Evolutionary conservation across 306 rosid species (phyloP).

Genomic region (Pachyrhizus erosus): DNA sequence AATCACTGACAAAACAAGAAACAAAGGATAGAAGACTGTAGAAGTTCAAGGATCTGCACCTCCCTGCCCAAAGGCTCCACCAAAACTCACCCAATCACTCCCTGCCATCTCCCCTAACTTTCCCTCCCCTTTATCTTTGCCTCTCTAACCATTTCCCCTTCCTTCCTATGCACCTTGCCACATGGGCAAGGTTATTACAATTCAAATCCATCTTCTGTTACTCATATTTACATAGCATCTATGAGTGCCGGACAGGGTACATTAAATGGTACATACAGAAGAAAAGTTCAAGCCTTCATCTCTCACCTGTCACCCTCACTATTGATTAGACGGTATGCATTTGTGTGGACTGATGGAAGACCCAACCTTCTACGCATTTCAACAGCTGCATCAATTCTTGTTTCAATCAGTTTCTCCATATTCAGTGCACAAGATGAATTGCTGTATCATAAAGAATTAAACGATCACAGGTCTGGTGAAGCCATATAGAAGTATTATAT

Average conservation of each 20-base stretch:
- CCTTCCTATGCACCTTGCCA: not conserved
- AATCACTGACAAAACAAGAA: not conserved
- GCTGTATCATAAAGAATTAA: constrained; percentile 50
- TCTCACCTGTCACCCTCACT: constrained; percentile 93
- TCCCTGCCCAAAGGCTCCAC: not conserved
- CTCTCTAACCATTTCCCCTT: constrained; percentile 1
- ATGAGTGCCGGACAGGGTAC: not conserved
- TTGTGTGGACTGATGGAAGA: constrained; percentile 79
- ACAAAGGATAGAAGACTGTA: not conserved
- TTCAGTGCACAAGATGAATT: constrained; percentile 66
- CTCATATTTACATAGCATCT: not conserved
- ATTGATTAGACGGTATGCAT: constrained; percentile 83
- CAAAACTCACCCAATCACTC: not conserved
- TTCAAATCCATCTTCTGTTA: not conserved
- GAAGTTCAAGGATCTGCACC: not conserved
- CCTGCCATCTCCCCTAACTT: not conserved
- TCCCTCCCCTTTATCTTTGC: not conserved
- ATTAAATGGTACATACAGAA: not conserved
- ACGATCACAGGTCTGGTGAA: constrained; percentile 29
- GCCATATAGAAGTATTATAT: not conserved
- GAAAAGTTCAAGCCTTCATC: constrained; percentile 18
- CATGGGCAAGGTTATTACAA: not conserved
- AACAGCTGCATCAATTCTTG: constrained; percentile 70
- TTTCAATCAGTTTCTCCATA: constrained; percentile 79
- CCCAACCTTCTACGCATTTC: constrained; percentile 74